These are phyloP conservation scores for Deinandra increscens DNA, from an alignment of 129 eudicot genomes.

Conservation along the genomic window DNA sequence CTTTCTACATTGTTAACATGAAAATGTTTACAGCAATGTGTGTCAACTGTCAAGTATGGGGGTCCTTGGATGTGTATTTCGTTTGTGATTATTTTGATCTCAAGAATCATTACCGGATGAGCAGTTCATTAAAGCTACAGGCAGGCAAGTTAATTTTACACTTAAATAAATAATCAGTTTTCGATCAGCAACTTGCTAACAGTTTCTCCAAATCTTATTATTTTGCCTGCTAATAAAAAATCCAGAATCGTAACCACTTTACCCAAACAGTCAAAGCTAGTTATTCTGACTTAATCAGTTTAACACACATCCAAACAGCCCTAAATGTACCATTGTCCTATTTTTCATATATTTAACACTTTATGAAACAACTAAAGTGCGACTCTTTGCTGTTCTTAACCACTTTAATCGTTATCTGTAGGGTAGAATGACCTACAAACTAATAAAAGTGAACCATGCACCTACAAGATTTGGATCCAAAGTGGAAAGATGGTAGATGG, in stretches of 20 bases:
- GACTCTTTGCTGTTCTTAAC: neutral
- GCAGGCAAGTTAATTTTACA: neutral
- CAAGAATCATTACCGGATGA: neutral
- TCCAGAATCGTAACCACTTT: neutral
- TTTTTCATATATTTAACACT: neutral
- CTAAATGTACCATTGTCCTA: neutral
- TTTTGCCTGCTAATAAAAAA: neutral
- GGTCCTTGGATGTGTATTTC: neutral
- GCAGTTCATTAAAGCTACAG: slow-evolving; percentile 9
- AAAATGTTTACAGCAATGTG: neutral
- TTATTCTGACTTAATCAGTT: neutral
- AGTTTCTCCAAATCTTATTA: neutral
- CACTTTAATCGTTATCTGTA: neutral
- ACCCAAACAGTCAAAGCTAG: neutral
- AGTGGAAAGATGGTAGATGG: neutral
- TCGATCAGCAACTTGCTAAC: neutral
- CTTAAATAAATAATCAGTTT: slow-evolving; percentile 13
- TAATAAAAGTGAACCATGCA: slow-evolving; percentile 7
- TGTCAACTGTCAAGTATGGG: neutral
- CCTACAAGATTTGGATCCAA: slow-evolving; percentile 6
- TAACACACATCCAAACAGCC: neutral
- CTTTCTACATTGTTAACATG: neutral
- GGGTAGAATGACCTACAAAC: neutral
- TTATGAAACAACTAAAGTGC: neutral
- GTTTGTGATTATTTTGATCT: neutral